A percentile compares a stretch with the other conserved stretches of the same genome.
phyloP scores from a whole-genome alignment of 768 basidiomycete species.

The Rhodotorula kratochvilovae region DNA sequence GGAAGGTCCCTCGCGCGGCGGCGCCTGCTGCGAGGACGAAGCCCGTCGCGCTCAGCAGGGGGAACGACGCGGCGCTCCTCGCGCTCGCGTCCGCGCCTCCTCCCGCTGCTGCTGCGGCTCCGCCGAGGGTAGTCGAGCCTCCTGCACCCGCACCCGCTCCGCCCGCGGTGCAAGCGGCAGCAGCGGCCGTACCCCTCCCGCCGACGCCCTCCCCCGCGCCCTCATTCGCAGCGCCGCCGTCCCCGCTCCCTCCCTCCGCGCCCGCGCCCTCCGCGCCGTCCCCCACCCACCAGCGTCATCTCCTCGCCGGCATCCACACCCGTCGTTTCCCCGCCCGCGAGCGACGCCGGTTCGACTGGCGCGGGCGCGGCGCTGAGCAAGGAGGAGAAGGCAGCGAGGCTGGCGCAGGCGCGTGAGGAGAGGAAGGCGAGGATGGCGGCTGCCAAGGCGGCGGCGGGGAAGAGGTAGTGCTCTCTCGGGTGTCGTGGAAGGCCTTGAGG shows the following conservation, averaged over 20 bases:
- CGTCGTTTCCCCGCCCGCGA: not conserved
- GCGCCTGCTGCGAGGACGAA: not conserved
- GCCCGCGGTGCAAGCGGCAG: not conserved
- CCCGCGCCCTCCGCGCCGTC: not conserved
- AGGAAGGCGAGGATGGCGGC: slow-evolving; percentile 53
- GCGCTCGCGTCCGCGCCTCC: slow-evolving; percentile 1
- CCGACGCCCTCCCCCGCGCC: not conserved
- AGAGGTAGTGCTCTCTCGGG: not conserved
- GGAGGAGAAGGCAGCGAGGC: slow-evolving; percentile 90
- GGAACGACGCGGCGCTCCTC: not conserved
- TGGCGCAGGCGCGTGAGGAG: slow-evolving; percentile 86
- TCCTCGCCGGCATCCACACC: slow-evolving; percentile 35
- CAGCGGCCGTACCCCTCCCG: not conserved
- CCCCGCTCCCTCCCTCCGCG: slow-evolving; percentile 11
- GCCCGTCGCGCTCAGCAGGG: not conserved
- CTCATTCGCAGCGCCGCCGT: not conserved
- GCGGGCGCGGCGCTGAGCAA: slow-evolving; percentile 58
- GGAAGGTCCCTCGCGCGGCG: not conserved
- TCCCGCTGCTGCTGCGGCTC: too few species aligned
- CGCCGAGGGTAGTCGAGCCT: too few species aligned
- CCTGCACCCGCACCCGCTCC: not conserved
- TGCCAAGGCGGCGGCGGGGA: slow-evolving; percentile 11
- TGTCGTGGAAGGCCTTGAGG: too few species aligned
- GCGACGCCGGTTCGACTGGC: not conserved
- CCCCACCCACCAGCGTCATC: slow-evolving; percentile 7